phyloP scores from a whole-genome alignment of 2,329 filamentous ascomycete species.

The Beauveria australis region DNA sequence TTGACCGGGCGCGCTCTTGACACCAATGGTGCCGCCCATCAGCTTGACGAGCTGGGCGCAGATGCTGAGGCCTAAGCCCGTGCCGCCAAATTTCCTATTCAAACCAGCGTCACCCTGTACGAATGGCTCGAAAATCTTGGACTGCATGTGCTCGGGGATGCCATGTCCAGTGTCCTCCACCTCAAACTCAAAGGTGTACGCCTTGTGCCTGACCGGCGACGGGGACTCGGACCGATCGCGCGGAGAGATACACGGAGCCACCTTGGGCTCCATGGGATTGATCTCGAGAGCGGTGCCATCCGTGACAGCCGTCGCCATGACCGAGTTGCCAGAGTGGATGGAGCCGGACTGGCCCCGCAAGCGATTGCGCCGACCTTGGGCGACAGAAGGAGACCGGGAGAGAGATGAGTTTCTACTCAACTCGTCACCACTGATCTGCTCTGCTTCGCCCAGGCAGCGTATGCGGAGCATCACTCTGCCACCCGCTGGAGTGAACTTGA shows the following conservation, averaged over 20 bases:
- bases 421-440: neutral
- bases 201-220: constrained; percentile 38
- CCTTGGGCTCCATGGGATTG: constrained; percentile 9
- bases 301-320: neutral
- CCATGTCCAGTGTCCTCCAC: constrained; percentile 84
- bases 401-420: constrained; percentile 1
- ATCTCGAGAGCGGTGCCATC: constrained; percentile 9
- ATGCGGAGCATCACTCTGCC: constrained; percentile 72
- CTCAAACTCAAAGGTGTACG: constrained; percentile 77
- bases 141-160: constrained; percentile 68
- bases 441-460: constrained; percentile 58
- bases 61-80: constrained; percentile 80
- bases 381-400: neutral
- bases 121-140: constrained; percentile 87
- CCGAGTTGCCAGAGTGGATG: constrained; percentile 1
- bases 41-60: constrained; percentile 79
- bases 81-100: constrained; percentile 88
- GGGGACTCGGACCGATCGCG: constrained; percentile 4
- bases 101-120: constrained; percentile 86
- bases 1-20: constrained; percentile 62
- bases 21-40: constrained; percentile 69
- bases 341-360: constrained; percentile 3
- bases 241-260: neutral
- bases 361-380: neutral
- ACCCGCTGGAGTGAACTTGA: constrained; percentile 79